Evolutionary conservation across 75 land plant genomes (phyloP).

Genomic region (Pinus taeda): DNA sequence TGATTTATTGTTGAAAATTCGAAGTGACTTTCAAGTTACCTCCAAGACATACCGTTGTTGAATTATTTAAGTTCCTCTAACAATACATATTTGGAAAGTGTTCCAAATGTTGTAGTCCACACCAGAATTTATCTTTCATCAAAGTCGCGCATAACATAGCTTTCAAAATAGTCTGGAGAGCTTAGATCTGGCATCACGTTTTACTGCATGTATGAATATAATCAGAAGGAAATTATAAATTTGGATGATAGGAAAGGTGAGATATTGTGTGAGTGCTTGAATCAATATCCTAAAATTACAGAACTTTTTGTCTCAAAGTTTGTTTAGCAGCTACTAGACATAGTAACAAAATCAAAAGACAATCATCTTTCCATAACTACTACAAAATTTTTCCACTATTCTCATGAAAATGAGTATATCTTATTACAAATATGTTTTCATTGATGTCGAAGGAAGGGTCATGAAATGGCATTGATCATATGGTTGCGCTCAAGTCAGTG

Average conservation of each 20-base stretch:
- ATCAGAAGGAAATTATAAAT: background rate
- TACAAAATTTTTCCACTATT: too few relatives aligned
- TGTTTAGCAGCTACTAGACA: too few relatives aligned
- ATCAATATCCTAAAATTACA: slow-evolving; percentile 8
- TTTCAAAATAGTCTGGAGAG: slow-evolving; percentile 25
- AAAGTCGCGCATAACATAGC: slow-evolving; percentile 15
- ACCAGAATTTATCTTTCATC: slow-evolving; percentile 4
- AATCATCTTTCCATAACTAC: too few relatives aligned
- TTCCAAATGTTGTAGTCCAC: background rate
- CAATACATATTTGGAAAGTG: slow-evolving; percentile 15
- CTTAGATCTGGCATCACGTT: slow-evolving; percentile 6
- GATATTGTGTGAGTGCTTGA: background rate
- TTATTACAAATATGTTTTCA: too few relatives aligned
- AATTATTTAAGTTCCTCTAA: slow-evolving; percentile 21
- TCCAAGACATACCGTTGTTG: slow-evolving; percentile 26
- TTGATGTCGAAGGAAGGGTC: too few relatives aligned
- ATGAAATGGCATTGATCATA: too few relatives aligned
- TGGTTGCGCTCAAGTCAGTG: too few relatives aligned
- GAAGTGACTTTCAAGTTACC: background rate
- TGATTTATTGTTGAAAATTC: slow-evolving; percentile 24
- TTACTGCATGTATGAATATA: too few relatives aligned
- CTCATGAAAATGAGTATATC: too few relatives aligned
- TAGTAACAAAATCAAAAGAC: too few relatives aligned
- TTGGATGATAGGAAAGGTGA: background rate
- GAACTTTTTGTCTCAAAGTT: too few relatives aligned